These are phyloP conservation scores for Yamadazyma mexicana DNA, from an alignment of 1,139 yeast genomes.

Conservation along the genomic window DNA sequence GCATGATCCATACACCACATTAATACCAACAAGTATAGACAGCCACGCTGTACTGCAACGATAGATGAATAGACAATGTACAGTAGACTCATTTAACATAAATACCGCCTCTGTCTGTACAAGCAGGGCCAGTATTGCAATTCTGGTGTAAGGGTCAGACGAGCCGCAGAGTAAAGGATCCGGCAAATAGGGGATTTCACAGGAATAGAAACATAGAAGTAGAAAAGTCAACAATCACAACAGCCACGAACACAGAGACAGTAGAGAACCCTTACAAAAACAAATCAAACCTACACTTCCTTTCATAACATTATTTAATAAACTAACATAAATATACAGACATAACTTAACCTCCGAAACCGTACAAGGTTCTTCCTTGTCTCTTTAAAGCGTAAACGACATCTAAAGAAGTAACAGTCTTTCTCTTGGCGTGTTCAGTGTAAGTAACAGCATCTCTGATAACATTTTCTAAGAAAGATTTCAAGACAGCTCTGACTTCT, in stretches of 20 bases:
- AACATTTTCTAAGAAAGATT: constrained; percentile 94
- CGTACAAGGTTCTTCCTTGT: constrained; percentile 99
- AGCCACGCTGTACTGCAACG: too few species aligned
- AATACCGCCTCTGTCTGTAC: too few species aligned
- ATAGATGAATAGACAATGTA: too few species aligned
- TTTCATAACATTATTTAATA: constrained; percentile 4
- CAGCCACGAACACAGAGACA: neutral
- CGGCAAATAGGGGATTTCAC: too few species aligned
- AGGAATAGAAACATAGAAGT: too few species aligned
- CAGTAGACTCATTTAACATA: too few species aligned
- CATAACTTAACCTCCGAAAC: constrained; percentile 91
- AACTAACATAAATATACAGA: constrained; percentile 4
- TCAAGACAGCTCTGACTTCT: constrained; percentile 96
- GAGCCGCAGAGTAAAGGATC: too few species aligned
- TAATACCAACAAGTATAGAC: too few species aligned
- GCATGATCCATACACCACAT: too few species aligned
- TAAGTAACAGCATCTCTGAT: constrained; percentile 99
- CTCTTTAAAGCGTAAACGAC: constrained; percentile 99
- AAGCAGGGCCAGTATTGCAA: too few species aligned
- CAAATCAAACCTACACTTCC: neutral
- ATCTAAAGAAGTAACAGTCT: constrained; percentile 98
- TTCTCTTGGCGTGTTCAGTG: constrained; percentile 99
- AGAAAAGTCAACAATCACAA: too few species aligned
- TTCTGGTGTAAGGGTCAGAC: constrained; percentile 1
- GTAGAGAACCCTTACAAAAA: neutral